Evolutionary conservation across 345 rosid genomes (phyloP).

Genomic region (Lepidium sativum): DNA sequence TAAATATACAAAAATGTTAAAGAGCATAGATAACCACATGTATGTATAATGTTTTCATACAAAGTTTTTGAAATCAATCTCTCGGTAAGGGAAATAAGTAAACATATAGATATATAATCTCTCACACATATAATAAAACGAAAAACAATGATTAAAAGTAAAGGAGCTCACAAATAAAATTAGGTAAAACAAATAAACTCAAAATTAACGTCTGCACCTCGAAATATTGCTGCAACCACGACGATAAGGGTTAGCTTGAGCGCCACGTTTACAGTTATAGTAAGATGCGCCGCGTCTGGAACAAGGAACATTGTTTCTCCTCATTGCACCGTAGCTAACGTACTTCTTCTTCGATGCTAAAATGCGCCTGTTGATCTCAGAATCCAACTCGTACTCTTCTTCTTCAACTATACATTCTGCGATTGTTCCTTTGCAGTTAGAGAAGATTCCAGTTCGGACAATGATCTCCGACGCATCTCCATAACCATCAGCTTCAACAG

Average conservation of each 20-base stretch:
- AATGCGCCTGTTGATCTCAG: slow-evolving; percentile 73
- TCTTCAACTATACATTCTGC: slow-evolving; percentile 42
- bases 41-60: too few species aligned
- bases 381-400: slow-evolving; percentile 58
- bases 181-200: not conserved
- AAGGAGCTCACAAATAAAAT: not conserved
- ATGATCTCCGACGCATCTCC: slow-evolving; percentile 33
- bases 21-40: too few species aligned
- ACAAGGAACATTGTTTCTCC: slow-evolving; percentile 75
- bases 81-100: not conserved
- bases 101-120: not conserved
- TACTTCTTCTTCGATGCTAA: slow-evolving; percentile 47
- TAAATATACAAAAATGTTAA: too few species aligned
- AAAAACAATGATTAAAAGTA: not conserved
- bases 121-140: not conserved
- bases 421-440: slow-evolving; percentile 37
- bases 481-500: slow-evolving; percentile 34
- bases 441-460: slow-evolving; percentile 25
- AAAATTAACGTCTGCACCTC: slow-evolving; percentile 56
- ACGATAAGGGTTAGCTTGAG: slow-evolving; percentile 61
- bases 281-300: slow-evolving; percentile 81
- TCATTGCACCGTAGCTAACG: slow-evolving; percentile 82
- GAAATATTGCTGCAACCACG: slow-evolving; percentile 76
- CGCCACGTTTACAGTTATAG: slow-evolving; percentile 66
- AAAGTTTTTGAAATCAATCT: not conserved